Conservation (phyloP, 805 yeast species). For the Myxozyma udenii region DNA sequence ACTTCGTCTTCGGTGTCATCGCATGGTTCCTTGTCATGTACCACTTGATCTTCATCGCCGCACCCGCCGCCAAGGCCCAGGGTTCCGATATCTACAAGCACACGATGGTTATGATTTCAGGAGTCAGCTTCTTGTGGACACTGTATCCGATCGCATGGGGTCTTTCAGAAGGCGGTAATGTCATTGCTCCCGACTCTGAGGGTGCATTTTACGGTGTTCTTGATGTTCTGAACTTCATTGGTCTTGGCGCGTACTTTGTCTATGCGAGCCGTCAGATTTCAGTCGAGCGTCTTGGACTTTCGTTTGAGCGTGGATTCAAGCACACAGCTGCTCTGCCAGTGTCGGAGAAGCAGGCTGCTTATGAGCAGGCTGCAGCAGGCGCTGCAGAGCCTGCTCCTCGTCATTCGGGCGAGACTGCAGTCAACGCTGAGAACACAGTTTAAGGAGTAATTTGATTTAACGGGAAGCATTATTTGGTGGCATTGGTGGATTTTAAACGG, state of each 20-base stretch:
- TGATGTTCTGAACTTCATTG: constrained; percentile 48
- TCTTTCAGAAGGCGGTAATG: constrained; percentile 61
- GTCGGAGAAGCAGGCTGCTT: constrained; percentile 7
- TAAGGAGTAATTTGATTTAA: no score
- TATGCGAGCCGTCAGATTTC: constrained; percentile 29
- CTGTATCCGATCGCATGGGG: constrained; percentile 54
- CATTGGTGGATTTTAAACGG: no score
- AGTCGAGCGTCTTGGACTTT: constrained; percentile 31
- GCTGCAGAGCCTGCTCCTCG: neutral
- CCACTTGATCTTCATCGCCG: constrained; percentile 29
- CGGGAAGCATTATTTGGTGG: no score
- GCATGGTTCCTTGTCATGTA: constrained; percentile 48
- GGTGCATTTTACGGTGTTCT: constrained; percentile 36
- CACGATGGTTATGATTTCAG: constrained; percentile 21
- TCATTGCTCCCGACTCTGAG: constrained; percentile 35
- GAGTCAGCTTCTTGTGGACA: constrained; percentile 45
- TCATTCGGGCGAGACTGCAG: constrained; percentile 14
- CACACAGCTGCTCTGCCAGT: constrained; percentile 2
- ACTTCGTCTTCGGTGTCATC: constrained; percentile 53
- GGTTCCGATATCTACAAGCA: constrained; percentile 27
- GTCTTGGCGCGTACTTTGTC: constrained; percentile 29
- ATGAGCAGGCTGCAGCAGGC: neutral
- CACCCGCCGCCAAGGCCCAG: constrained; percentile 33
- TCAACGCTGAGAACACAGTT: constrained; percentile 3
- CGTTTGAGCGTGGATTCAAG: constrained; percentile 13